Conservation (phyloP, 2,329 filamentous ascomycete species). For the Aspergillus uvarum region DNA sequence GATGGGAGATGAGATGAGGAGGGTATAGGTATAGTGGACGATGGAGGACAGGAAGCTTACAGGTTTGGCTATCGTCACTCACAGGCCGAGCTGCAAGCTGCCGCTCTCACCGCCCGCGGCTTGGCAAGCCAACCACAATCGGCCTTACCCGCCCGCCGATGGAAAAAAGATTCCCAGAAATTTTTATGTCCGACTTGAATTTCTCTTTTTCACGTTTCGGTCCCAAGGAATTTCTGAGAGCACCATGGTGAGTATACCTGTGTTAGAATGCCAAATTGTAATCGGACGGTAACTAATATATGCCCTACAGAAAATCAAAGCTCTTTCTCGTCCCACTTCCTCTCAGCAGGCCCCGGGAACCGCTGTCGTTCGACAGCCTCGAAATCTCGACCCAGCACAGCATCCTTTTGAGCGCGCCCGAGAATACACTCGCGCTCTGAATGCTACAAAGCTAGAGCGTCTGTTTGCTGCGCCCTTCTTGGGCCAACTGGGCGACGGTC, state of each 20-base stretch:
- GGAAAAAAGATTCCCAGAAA: conserved; percentile 27
- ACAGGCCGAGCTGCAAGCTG: conserved; percentile 19
- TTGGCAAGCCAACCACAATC: conserved; percentile 33
- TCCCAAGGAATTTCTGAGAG: conserved; percentile 9
- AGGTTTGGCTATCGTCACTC: conserved; percentile 22
- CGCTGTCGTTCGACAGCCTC: conserved; percentile 46
- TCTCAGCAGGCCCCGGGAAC: conserved; percentile 51
- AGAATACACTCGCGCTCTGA: conserved; percentile 75
- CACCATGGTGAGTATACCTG: conserved; percentile 33
- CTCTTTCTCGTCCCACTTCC: conserved; percentile 47
- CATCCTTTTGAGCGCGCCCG: conserved; percentile 89
- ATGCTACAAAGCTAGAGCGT: conserved; percentile 88
- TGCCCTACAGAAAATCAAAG: conserved; percentile 55
- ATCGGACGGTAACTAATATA: not conserved
- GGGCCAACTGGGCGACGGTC: conserved; percentile 80
- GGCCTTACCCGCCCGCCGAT: conserved; percentile 12
- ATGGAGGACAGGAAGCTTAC: conserved; percentile 13
- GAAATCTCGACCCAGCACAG: conserved; percentile 72
- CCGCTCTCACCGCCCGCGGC: conserved; percentile 32
- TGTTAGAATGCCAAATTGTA: no score
- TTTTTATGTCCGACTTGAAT: conserved; percentile 20
- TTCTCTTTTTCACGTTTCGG: conserved; percentile 3
- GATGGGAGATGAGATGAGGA: conserved; percentile 5
- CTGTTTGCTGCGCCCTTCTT: conserved; percentile 88
- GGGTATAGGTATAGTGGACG: conserved; percentile 9